Conservation (phyloP, 2,329 filamentous ascomycete species). For the Neofusicoccum cordaticola region DNA sequence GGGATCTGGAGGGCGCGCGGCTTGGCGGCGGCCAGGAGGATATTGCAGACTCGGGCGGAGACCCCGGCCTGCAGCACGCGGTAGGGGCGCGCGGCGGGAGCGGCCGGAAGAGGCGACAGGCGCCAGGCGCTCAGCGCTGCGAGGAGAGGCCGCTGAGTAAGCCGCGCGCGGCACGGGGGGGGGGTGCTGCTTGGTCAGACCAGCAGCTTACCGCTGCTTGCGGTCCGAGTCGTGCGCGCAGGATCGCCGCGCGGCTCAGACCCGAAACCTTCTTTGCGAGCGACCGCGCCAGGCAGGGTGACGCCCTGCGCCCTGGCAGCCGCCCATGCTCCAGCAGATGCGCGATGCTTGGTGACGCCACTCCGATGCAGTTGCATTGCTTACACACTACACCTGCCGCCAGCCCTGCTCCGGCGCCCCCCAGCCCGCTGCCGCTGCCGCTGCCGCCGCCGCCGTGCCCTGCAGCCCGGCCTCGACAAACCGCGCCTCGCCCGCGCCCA, state of each 20-base stretch:
- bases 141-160: not conserved
- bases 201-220: not conserved
- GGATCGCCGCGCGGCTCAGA: not conserved
- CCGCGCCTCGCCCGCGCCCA: slow-evolving; percentile 31
- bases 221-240: not conserved
- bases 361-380: slow-evolving; percentile 5
- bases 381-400: slow-evolving; percentile 11
- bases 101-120: slow-evolving; percentile 13
- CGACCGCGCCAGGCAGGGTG: not conserved
- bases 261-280: not conserved
- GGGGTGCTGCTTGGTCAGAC: not conserved
- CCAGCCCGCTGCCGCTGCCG: not conserved
- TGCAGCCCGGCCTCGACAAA: slow-evolving; percentile 31
- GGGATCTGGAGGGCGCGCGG: not conserved
- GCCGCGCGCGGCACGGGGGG: not conserved
- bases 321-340: not conserved
- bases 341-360: slow-evolving; percentile 12
- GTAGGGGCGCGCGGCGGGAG: not conserved
- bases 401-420: not conserved
- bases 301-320: not conserved
- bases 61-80: not conserved
- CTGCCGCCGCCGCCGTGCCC: not conserved
- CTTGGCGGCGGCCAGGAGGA: not conserved
- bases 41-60: not conserved
- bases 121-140: too few species aligned